Evolutionary conservation across 2,329 filamentous ascomycete species (phyloP), one percentile per base, ranked within the genome.

Genomic region (Colletotrichum spaethianum): DNA sequence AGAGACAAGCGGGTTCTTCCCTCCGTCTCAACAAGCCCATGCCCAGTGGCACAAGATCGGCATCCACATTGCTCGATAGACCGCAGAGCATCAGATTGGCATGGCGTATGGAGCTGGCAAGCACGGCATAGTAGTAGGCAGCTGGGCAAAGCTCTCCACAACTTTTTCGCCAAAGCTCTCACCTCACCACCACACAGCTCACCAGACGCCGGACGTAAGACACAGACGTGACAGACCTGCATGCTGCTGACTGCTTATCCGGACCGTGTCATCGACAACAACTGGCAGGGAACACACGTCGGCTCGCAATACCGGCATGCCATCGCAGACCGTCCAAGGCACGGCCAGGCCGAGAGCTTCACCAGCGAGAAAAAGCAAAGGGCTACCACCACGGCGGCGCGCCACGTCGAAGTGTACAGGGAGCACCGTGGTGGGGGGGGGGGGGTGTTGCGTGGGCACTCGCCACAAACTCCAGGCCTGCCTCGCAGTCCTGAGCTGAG

Each of bases 361-460:
- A 8, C 48, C 26, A 52, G 48, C 48, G 28, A 42, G 11, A 46
- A 44, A 44, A n/a, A 44, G n/a, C 26, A 42, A 16, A 7, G 20
- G n/a, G n/a, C n/a, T 46, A 26, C 44, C 12, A 50, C 23, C 2
- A 8, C 33, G 31, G 59, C 59, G 31, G 20, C 56, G 56, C 56
- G 23, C 46, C 56, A 60, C 56, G 38, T 60, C 11, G 56, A 44
- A 31, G 48, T 16, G 23, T 20, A 20, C 46, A 42, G 36, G 48
- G 62, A 31, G 18, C 31, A 50, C 14, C 31, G 18, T 31, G 52
- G 52, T 28, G 28, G 61, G 6, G 31, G 36, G 38, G 52, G 52
- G n/a, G 28, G 61, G 6, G 31, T 26, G 38, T 63, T 63, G 60
- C 52, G 44, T 60, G 44, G 44, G 52, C 65, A 69, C 65, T 69